phyloP scores from a whole-genome alignment of 805 yeast species.

The Nakazawaea holstii region DNA sequence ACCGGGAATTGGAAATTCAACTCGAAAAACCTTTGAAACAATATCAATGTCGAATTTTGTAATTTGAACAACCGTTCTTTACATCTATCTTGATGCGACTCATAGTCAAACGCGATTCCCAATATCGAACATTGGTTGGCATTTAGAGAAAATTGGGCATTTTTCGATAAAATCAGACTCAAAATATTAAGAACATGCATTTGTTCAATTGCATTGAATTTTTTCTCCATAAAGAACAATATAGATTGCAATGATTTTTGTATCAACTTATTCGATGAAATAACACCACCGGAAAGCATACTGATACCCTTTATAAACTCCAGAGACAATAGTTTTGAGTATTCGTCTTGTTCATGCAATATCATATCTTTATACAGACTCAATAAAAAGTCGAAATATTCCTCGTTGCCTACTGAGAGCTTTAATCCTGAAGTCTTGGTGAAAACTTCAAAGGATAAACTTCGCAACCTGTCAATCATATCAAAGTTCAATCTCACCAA shows the following conservation, averaged over 20 bases:
- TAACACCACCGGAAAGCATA: constrained; percentile 50
- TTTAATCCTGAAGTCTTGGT: constrained; percentile 5
- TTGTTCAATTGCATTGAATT: constrained; percentile 12
- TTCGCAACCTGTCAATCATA: constrained; percentile 49
- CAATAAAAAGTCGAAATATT: constrained; percentile 26
- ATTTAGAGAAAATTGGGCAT: constrained; percentile 5
- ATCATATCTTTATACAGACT: constrained; percentile 15
- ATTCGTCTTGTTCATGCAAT: constrained; percentile 6
- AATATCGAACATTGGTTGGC: not conserved
- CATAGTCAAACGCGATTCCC: not conserved
- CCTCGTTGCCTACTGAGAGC: constrained; percentile 7
- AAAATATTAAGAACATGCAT: constrained; percentile 18
- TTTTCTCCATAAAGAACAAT: constrained; percentile 22
- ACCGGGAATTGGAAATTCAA: constrained; percentile 27
- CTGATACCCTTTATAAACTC: constrained; percentile 54
- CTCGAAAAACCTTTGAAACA: constrained; percentile 35
- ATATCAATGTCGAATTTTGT: constrained; percentile 20
- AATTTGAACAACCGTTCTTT: constrained; percentile 17
- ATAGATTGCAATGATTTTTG: constrained; percentile 36
- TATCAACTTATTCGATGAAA: constrained; percentile 19
- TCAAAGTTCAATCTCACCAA: constrained; percentile 60
- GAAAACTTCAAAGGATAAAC: constrained; percentile 34
- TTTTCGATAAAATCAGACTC: constrained; percentile 23
- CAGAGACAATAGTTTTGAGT: constrained; percentile 14
- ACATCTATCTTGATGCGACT: not conserved